Evolutionary conservation across 495 filamentous ascomycete species (phyloP).

Genomic region (Glarea lozoyensis): DNA sequence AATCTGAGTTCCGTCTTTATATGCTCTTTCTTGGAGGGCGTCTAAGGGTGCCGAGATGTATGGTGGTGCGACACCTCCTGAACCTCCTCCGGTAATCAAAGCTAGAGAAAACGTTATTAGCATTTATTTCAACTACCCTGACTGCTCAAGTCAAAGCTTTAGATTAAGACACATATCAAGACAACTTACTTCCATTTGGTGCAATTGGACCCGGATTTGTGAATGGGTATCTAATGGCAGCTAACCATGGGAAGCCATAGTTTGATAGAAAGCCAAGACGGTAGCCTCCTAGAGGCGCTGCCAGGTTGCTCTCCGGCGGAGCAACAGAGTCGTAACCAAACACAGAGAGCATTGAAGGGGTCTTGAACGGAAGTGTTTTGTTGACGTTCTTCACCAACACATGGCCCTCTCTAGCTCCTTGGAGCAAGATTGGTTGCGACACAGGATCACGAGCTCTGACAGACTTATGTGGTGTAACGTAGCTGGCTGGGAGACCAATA

Average conservation of each 20-base stretch:
- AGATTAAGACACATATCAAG: no score
- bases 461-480: constrained; percentile 41
- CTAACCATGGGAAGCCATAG: no score
- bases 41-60: constrained; percentile 43
- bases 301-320: constrained; percentile 4
- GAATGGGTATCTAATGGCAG: no score
- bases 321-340: constrained; percentile 38
- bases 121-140: no score
- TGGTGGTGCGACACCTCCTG: constrained; percentile 10
- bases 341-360: constrained; percentile 36
- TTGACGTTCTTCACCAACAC: constrained; percentile 56
- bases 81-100: constrained; percentile 57
- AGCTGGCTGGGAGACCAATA: constrained; percentile 37
- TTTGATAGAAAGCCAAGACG: neutral
- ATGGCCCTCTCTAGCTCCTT: constrained; percentile 43
- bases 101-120: no score
- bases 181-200: no score
- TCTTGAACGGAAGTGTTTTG: constrained; percentile 45
- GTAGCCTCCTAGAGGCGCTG: neutral
- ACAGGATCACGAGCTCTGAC: constrained; percentile 39
- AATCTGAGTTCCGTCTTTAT: constrained; percentile 44
- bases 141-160: no score
- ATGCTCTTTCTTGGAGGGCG: constrained; percentile 44
- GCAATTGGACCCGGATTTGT: no score
- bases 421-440: constrained; percentile 30